Base-by-base conservation (phyloP, 768 basidiomycete species). In the Gloeostereum incarnatum region DNA sequence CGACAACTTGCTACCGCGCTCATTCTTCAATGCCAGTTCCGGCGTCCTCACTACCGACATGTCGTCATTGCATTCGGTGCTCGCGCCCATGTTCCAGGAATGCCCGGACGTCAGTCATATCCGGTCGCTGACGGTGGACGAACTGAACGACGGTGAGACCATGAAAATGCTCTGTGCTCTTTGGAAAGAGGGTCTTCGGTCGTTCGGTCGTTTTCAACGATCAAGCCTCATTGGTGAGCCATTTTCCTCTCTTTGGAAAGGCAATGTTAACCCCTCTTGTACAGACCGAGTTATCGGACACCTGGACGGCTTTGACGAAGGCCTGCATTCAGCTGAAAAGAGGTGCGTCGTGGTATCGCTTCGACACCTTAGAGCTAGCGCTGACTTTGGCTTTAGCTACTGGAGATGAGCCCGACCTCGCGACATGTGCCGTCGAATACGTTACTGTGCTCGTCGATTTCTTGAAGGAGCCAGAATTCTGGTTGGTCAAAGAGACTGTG, bases 21-120 rank as follows among this genome's bases (percentile, higher is more conserved):
- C 64, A 0, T 50, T 84, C 13, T 78, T 82, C 52, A 73, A 73
- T 3, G 66, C 75, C 0, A 60, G 60, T 31, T 71, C 77, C 10
- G 76, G 75, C 2, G 48, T 82, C 32, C 56, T 83, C 10, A 68
- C 68, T 1, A 60, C 61, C 3, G 78, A 79, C 1, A 78, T 64
- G 53, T 60, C 54, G 35, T 56, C 54, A 11, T 55, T 85, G 20
- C 59, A 68, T 17, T 49, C 49, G 59, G 58, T 1, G 75, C 85
- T 9, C 63, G 66, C 42, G 59, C 69, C n/a, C 2, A 57, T 82
- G 16, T 62, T 77, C 35, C 71, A 71, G 5, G 64, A 76, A 45
- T 71, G 73, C 27, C 68, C 74, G 0, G 62, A 62, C 22, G 42
- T 75, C 13, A 56, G 62, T 11, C 78, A 81, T 45, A 58, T 86